phyloP scores from a whole-genome alignment of 2,329 filamentous ascomycete genomes.

The Chalara sp. region DNA sequence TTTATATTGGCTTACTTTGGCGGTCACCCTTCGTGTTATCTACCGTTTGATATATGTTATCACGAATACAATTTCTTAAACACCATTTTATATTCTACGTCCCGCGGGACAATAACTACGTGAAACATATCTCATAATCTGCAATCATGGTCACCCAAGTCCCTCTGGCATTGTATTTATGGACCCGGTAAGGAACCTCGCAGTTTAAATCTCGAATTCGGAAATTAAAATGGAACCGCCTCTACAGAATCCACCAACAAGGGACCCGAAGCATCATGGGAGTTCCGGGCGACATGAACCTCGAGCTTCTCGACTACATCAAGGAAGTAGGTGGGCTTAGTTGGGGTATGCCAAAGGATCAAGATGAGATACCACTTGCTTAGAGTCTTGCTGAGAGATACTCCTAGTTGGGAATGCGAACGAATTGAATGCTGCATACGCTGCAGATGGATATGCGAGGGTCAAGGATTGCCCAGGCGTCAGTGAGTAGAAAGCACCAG shows the following conservation, averaged over 20 bases:
- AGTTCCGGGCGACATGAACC: slow-evolving; percentile 31
- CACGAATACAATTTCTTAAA: no score
- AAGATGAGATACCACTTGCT: slow-evolving; percentile 17
- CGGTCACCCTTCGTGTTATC: no score
- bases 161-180: no score
- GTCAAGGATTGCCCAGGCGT: not conserved
- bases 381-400: not conserved
- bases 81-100: no score
- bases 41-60: no score
- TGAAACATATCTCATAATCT: no score
- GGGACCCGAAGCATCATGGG: slow-evolving; percentile 39
- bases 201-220: no score
- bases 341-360: slow-evolving; percentile 25
- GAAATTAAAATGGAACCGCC: no score
- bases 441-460: not conserved
- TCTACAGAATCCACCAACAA: slow-evolving; percentile 31
- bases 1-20: no score
- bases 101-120: no score
- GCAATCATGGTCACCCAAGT: no score
- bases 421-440: not conserved
- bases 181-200: no score
- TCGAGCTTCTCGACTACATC: slow-evolving; percentile 10
- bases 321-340: slow-evolving; percentile 16
- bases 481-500: not conserved
- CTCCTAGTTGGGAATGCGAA: not conserved